A percentile compares a stretch with the other conserved stretches of the same genome.
Evolutionary conservation across 2,329 filamentous ascomycete species (phyloP).

Genomic region (Aspergillus ibericus): DNA sequence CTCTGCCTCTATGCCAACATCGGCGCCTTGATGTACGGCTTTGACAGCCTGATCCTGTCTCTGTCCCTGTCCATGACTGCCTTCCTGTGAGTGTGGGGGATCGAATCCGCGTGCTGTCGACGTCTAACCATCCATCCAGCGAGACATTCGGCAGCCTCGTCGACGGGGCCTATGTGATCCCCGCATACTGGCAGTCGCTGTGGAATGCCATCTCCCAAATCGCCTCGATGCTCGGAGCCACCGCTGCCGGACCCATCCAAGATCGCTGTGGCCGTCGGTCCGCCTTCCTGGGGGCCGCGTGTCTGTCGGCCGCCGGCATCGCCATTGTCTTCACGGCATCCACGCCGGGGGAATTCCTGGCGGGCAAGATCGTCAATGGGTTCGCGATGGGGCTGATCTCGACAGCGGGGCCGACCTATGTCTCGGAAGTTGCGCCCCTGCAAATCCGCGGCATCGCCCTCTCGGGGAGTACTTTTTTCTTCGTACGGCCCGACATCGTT

Average conservation of each 20-base stretch:
- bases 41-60: conserved; percentile 2
- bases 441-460: neutral
- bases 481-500: too few species aligned
- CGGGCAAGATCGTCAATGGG: conserved; percentile 1
- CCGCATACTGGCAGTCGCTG: conserved; percentile 4
- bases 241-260: neutral
- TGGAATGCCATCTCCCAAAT: conserved; percentile 6
- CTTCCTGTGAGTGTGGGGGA: neutral
- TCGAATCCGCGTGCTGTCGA: neutral
- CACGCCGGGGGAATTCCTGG: neutral
- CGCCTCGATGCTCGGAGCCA: conserved; percentile 1
- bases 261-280: neutral
- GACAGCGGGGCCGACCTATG: neutral
- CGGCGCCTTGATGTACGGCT: conserved; percentile 5
- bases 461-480: conserved; percentile 2
- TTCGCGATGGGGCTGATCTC: neutral
- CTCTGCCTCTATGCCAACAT: conserved; percentile 4
- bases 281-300: neutral
- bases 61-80: conserved; percentile 2
- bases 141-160: neutral
- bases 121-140: neutral
- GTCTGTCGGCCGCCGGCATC: neutral
- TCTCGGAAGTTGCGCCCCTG: neutral
- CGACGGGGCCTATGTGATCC: neutral
- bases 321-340: neutral